Evolutionary conservation across 2,329 filamentous ascomycete genomes (phyloP), one percentile per base, ranked within the genome.

Genomic region (Ceratocystis ficicola): DNA sequence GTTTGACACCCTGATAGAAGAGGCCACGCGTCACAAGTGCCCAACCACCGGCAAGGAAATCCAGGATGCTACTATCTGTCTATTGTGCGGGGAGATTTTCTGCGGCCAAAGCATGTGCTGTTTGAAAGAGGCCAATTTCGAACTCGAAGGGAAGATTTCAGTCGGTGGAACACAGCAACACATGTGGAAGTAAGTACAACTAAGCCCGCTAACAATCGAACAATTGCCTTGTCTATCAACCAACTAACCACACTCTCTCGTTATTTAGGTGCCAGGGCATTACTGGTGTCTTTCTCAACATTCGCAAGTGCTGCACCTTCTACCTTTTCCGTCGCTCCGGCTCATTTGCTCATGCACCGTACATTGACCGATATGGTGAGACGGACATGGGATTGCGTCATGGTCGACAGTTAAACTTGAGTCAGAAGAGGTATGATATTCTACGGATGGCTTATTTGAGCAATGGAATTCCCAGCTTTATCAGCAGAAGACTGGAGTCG

Each of bases 41-140:
- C 91, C 91, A 0, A 95, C 86, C 1, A 96, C 90, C 1, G 91
- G 91, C 69, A 95, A 94, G 73, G 93, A 96, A 70, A 78, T 99
- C 63, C 87, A 86, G 1, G 95, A 99, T 74, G 91, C 94, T 0
- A 89, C 88, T 69, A 84, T 99, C 46, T 99, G 94, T 73, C 81
- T 99, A 48, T 90, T 96, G 77, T 99, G 94, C 73, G 93, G 94
- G 44, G 91, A 92, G n/a, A 90, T 99, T 50, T 93, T 96, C 75
- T 99, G 94, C 76, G 90, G 88, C 8, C 94, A 99, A 77, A 90
- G 88, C 59, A 87, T 92, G 60, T 99, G 94, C 77, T 99, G 94
- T 74, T 84, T 89, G 72, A 86, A 85, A 71, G 80, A 84, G 68
- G 83, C 83, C 66, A 76, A 75, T 57, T 75, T 78, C 17, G 72